Conservation (phyloP, 257 asterid genomes). For the Plantago elongata region DNA sequence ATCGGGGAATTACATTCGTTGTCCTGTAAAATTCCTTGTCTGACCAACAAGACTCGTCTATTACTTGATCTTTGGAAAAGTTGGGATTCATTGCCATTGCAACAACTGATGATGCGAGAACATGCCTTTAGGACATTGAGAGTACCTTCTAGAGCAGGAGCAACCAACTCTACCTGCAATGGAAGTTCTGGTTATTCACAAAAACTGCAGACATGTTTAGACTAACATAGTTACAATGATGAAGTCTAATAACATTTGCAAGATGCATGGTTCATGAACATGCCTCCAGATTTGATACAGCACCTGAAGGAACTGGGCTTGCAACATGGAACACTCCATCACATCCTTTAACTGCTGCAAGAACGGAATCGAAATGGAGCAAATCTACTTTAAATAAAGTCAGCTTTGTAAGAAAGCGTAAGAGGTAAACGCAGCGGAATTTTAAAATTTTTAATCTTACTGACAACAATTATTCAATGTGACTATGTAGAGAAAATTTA, state of each 20-base stretch:
- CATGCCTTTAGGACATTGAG: conserved; percentile 78
- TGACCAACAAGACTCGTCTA: conserved; percentile 81
- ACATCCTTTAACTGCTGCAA: conserved; percentile 65
- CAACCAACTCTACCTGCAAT: conserved; percentile 68
- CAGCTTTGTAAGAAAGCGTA: too few relatives aligned
- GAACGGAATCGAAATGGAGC: conserved; percentile 58
- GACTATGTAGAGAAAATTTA: too few relatives aligned
- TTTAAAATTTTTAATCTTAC: too few relatives aligned
- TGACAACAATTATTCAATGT: too few relatives aligned
- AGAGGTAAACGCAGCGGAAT: too few relatives aligned
- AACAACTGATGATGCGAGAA: conserved; percentile 59
- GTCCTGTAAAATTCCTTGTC: conserved; percentile 66
- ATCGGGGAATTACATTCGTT: conserved; percentile 37
- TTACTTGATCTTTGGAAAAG: conserved; percentile 51
- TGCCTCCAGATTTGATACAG: conserved; percentile 75
- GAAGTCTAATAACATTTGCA: too few relatives aligned
- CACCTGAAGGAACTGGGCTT: conserved; percentile 54
- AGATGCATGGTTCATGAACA: background rate
- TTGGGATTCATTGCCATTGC: conserved; percentile 56
- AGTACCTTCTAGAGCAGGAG: conserved; percentile 72
- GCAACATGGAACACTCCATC: conserved; percentile 82
- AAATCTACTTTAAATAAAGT: conserved; percentile 62
- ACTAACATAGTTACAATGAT: too few relatives aligned
- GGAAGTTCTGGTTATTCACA: background rate
- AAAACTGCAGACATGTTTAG: too few relatives aligned